Evolutionary conservation across 257 asterid species (phyloP).

Genomic region (Przewalskia tangutica): DNA sequence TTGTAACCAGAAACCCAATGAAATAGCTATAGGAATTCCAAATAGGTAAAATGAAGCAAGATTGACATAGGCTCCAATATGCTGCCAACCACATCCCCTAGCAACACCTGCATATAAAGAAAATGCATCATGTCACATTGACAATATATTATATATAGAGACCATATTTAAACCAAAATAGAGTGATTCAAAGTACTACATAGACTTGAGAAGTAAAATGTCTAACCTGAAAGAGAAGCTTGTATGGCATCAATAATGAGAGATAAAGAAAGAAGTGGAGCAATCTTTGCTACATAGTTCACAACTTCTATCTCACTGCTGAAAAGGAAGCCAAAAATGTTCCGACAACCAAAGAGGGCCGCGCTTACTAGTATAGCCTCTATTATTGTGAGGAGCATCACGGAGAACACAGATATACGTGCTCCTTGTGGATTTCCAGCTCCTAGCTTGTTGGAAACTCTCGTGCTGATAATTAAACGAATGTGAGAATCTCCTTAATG

Average conservation of each 20-base stretch:
- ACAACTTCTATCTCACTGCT: constrained; percentile 69
- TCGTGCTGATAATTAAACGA: constrained; percentile 35
- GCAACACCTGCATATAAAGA: constrained; percentile 47
- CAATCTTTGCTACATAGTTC: constrained; percentile 45
- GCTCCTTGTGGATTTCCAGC: constrained; percentile 42
- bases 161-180: background rate
- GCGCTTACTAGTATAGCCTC: constrained; percentile 31
- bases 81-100: constrained; percentile 91
- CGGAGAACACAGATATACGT: constrained; percentile 36
- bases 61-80: constrained; percentile 66
- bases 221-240: constrained; percentile 53
- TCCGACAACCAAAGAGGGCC: constrained; percentile 41
- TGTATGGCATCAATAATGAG: constrained; percentile 45
- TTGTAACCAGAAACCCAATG: constrained; percentile 42
- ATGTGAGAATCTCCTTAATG: background rate
- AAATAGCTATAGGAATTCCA: constrained; percentile 60
- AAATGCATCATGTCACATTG: background rate
- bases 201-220: background rate
- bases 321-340: constrained; percentile 57
- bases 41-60: constrained; percentile 65
- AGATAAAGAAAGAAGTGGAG: constrained; percentile 63
- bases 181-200: background rate
- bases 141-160: background rate
- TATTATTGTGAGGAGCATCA: constrained; percentile 40
- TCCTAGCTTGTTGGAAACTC: constrained; percentile 41